Base-by-base conservation (phyloP, 495 filamentous ascomycete genomes). In the Talaromyces thailandensis region DNA sequence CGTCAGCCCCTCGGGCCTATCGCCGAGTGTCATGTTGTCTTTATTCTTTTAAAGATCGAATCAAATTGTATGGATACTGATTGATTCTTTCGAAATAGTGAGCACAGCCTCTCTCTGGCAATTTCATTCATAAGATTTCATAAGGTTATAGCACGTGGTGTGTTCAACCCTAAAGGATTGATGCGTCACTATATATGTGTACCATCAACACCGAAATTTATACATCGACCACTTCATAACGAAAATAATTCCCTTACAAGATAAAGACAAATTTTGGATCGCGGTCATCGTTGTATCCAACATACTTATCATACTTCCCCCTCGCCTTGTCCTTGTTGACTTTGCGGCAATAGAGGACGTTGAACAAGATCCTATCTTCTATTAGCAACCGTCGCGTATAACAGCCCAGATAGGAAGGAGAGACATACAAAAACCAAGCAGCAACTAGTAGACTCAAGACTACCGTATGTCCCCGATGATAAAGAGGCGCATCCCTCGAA, bases 371-470 rank as follows among this genome's bases (percentile, higher is more conserved):
- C 64, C 85, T 88, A 21, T 24, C 14, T 11, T 56, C 58, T n/a
- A 58, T 57, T 55, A 64, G 63, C 21, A 26, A 11, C 5, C 24
- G 16, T 26, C 37, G 12, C 28, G 37, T 24, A 43, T 50, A 25
- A 12, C 24, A 28, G 3, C 35, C 40, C 14, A 28, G n/a, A 28
- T 12, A 23, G 21, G 31, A 6, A 24, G 37, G 23, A 81, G 84
- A 78, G 23, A 81, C 85, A 78, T 74, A 88, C 86, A 86, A 76
- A 60, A 87, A 80, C 86, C 85, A 89, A 1, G 82, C 81, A 67
- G 73, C 80, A 11, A 82, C 77, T 61, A 88, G 67, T 1, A 88
- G 64, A 0, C 82, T 75, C 35, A 88, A 64, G 26, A 89, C 71
- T 37, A 86, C 76, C 0, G 79, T 85, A 64, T 89, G 86, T 26